Percentiles rank a stretch among this genome's conserved stretches.
Conservation (phyloP, 2,329 filamentous ascomycete genomes). For the Penicillium sp. region DNA sequence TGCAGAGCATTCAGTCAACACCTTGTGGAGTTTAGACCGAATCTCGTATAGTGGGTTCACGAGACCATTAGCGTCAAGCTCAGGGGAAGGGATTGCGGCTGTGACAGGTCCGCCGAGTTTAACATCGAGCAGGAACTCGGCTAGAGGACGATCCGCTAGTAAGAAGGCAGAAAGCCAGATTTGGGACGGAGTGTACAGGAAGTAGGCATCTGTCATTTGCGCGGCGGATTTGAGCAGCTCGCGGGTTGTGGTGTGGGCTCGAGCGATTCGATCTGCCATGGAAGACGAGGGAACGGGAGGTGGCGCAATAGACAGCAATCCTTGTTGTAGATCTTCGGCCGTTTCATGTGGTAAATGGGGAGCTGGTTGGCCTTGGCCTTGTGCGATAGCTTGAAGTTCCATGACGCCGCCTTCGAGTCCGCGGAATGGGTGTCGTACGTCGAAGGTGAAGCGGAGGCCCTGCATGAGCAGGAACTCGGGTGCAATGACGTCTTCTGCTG, state of each 20-base stretch:
- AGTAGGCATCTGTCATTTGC: slow-evolving; percentile 90
- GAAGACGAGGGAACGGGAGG: slow-evolving; percentile 28
- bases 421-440: slow-evolving; percentile 85
- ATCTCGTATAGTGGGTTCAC: slow-evolving; percentile 31
- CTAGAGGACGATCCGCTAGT: slow-evolving; percentile 61
- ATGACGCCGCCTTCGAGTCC: slow-evolving; percentile 81
- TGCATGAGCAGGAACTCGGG: slow-evolving; percentile 92
- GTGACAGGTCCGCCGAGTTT: slow-evolving; percentile 37
- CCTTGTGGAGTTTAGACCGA: slow-evolving; percentile 37
- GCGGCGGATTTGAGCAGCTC: slow-evolving; percentile 74
- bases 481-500: slow-evolving; percentile 76
- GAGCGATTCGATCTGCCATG: slow-evolving; percentile 48
- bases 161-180: slow-evolving; percentile 82
- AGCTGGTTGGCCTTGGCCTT: slow-evolving; percentile 51
- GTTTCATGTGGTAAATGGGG: slow-evolving; percentile 32
- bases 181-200: slow-evolving; percentile 90
- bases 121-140: slow-evolving; percentile 44
- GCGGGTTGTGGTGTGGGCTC: slow-evolving; percentile 69
- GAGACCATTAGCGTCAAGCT: slow-evolving; percentile 6
- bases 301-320: slow-evolving; percentile 32
- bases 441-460: slow-evolving; percentile 87
- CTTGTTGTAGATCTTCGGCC: slow-evolving; percentile 30
- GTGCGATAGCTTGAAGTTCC: slow-evolving; percentile 68
- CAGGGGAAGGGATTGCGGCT: slow-evolving; percentile 9
- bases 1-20: slow-evolving; percentile 38